Percentiles rank a stretch among this genome's conserved stretches.
These are phyloP conservation scores for Antarctomyces pellizariae DNA, from an alignment of 495 filamentous ascomycete genomes.

Conservation along the genomic window DNA sequence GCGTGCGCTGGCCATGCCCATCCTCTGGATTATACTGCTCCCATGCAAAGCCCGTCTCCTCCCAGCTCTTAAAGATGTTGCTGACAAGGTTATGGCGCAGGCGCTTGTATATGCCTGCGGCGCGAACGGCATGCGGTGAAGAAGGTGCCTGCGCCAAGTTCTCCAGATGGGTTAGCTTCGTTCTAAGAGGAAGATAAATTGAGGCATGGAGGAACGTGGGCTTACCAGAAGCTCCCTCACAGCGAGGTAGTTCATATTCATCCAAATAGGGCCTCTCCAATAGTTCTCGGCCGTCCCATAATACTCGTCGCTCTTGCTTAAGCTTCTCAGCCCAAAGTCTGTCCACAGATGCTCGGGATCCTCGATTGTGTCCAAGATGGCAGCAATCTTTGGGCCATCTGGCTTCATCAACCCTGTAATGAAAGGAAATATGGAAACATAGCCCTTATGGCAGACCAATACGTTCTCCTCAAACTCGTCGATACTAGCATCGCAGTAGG, in stretches of 20 bases:
- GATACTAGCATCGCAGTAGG: slow-evolving; percentile 87
- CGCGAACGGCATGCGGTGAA: slow-evolving; percentile 46
- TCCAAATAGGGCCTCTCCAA: slow-evolving; percentile 90
- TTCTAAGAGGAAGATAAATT: slow-evolving; percentile 4
- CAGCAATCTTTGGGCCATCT: slow-evolving; percentile 46
- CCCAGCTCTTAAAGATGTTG: slow-evolving; percentile 74
- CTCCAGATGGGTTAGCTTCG: slow-evolving; percentile 16
- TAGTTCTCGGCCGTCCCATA: slow-evolving; percentile 91
- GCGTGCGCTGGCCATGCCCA: slow-evolving; percentile 75
- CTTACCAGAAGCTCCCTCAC: slow-evolving; percentile 63
- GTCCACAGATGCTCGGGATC: slow-evolving; percentile 77
- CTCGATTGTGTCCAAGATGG: slow-evolving; percentile 49
- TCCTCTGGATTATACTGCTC: slow-evolving; percentile 95
- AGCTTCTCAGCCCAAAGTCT: slow-evolving; percentile 58
- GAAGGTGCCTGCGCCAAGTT: slow-evolving; percentile 25
- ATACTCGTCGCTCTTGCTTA: slow-evolving; percentile 61
- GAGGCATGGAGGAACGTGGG: slow-evolving; percentile 6
- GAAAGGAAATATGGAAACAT: slow-evolving; percentile 87
- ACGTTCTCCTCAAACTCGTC: slow-evolving; percentile 83
- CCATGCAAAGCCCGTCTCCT: slow-evolving; percentile 89
- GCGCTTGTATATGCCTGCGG: slow-evolving; percentile 47
- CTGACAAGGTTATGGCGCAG: slow-evolving; percentile 70
- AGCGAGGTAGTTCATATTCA: slow-evolving; percentile 90
- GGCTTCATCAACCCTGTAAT: slow-evolving; percentile 49
- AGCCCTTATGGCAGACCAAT: slow-evolving; percentile 89